These are phyloP conservation scores for Prunus mira DNA, from an alignment of 306 rosid species.

Conservation along the genomic window DNA sequence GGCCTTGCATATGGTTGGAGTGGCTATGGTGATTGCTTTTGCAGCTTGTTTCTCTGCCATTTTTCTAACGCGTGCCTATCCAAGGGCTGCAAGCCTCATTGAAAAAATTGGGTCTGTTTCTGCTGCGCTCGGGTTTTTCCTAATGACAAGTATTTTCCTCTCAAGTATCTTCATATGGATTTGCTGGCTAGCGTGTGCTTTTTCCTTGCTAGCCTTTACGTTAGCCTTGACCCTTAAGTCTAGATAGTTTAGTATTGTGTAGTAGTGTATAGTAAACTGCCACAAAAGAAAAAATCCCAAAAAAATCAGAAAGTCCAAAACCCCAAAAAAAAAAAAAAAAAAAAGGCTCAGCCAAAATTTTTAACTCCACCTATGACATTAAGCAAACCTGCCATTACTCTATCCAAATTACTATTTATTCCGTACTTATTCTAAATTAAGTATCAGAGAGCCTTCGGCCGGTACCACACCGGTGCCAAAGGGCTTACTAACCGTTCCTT, in stretches of 20 bases:
- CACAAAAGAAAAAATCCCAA: neutral
- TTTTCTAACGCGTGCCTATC: slow-evolving; percentile 9
- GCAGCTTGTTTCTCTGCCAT: slow-evolving; percentile 15
- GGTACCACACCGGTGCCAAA: too few relatives aligned
- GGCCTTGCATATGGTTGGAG: slow-evolving; percentile 2
- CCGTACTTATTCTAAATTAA: too few relatives aligned
- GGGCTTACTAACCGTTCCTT: too few relatives aligned
- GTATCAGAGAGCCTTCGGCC: too few relatives aligned
- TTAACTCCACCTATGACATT: slow-evolving; percentile 23
- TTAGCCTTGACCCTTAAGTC: neutral
- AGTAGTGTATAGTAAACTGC: neutral
- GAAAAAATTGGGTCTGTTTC: slow-evolving; percentile 5
- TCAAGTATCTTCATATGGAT: slow-evolving; percentile 10
- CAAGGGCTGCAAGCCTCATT: neutral
- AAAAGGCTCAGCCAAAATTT: neutral
- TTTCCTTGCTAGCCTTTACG: neutral
- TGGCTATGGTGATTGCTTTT: slow-evolving; percentile 19
- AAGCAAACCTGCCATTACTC: too few relatives aligned
- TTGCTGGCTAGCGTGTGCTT: neutral
- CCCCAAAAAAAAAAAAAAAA: neutral
- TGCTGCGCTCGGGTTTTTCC: neutral
- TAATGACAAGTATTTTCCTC: neutral
- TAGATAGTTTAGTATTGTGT: neutral
- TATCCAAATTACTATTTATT: too few relatives aligned
- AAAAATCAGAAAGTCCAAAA: neutral